phyloP scores from a whole-genome alignment of 139 green algal genomes.

The Coelastrella sp. region DNA sequence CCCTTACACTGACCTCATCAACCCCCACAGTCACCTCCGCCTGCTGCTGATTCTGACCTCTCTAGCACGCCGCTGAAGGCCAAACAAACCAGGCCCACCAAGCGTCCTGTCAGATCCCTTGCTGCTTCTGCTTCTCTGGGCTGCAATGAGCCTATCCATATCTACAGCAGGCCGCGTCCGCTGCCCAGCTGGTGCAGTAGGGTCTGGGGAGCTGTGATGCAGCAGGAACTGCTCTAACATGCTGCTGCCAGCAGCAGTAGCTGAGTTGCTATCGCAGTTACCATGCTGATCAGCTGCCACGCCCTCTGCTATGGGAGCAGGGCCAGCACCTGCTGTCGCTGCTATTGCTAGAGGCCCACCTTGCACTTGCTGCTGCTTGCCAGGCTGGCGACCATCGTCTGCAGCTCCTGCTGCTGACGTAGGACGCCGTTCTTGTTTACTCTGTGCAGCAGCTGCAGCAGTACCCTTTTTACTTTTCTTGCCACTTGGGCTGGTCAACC shows the following conservation, averaged over 20 bases:
- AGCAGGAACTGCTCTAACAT: not conserved
- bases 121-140: not conserved
- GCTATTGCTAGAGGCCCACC: not conserved
- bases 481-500: not conserved
- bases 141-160: not conserved
- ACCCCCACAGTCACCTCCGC: not conserved
- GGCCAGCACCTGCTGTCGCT: not conserved
- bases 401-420: not conserved
- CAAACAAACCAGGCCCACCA: not conserved
- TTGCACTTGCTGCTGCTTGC: conserved; percentile 2
- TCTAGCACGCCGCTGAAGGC: not conserved
- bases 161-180: not conserved
- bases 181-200: not conserved
- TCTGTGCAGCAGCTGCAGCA: not conserved
- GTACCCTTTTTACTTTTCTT: not conserved
- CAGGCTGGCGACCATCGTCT: not conserved
- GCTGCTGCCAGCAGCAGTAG: conserved; percentile 1
- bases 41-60: not conserved
- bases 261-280: not conserved
- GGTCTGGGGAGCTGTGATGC: not conserved
- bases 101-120: too few relatives aligned
- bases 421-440: not conserved
- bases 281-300: not conserved
- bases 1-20: too few relatives aligned
- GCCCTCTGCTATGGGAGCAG: conserved; percentile 9